Percentiles rank a stretch among this genome's conserved stretches.
Conservation (phyloP, 1,284 basidiomycete species). For the Puccinia hordei region DNA sequence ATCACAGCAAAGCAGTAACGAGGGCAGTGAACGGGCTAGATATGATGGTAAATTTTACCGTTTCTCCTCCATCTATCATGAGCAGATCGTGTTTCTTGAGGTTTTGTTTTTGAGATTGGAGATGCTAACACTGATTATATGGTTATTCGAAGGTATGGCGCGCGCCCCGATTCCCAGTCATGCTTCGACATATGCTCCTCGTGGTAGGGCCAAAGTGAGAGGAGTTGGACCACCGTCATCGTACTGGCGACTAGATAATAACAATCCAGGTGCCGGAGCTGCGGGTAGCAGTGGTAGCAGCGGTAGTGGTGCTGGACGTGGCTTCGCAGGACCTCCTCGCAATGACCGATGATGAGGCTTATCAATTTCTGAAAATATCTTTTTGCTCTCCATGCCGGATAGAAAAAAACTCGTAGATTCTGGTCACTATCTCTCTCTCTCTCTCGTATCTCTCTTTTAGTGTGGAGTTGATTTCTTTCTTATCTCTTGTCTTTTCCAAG, state of each 20-base stretch:
- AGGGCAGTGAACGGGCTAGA: slow-evolving; percentile 24
- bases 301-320: background rate
- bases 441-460: background rate
- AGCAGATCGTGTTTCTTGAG: background rate
- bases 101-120: background rate
- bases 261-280: background rate
- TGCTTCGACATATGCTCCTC: slow-evolving; percentile 1
- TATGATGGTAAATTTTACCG: slow-evolving; percentile 31
- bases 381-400: too few relatives aligned
- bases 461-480: background rate
- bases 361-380: too few relatives aligned
- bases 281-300: background rate
- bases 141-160: too few relatives aligned
- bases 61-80: background rate
- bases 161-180: background rate
- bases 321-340: background rate
- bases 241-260: slow-evolving; percentile 28
- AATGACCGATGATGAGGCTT: slow-evolving; percentile 22
- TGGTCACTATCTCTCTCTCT: too few relatives aligned
- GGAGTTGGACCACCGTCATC: background rate
- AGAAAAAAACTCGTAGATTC: too few relatives aligned
- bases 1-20: slow-evolving; percentile 1
- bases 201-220: slow-evolving; percentile 31
- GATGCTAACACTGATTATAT: background rate
- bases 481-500: background rate